Evolutionary conservation across 1,284 basidiomycete species (phyloP).

Genomic region (Quambalaria eucalypti): DNA sequence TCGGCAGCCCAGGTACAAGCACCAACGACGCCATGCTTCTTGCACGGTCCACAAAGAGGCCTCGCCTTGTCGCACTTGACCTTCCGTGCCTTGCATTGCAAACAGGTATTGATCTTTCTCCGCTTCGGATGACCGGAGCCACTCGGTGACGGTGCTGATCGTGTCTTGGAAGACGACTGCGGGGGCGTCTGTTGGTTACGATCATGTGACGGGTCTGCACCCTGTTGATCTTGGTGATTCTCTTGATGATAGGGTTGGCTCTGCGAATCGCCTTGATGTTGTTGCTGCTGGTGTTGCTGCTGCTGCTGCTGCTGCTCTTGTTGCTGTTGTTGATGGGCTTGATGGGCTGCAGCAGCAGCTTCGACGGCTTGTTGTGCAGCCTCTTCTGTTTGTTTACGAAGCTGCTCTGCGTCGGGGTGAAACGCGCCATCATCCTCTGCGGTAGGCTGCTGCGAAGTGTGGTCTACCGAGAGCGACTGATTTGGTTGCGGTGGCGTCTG

Average conservation of each 20-base stretch:
- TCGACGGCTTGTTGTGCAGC: neutral
- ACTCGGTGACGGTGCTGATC: no score
- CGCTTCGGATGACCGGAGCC: no score
- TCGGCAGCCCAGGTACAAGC: slow-evolving; percentile 34
- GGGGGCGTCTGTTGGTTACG: no score
- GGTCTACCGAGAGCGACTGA: no score
- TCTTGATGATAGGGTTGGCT: no score
- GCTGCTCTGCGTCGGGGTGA: neutral
- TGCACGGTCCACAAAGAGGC: slow-evolving; percentile 39
- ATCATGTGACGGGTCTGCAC: no score
- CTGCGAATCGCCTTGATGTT: neutral
- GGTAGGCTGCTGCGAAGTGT: no score
- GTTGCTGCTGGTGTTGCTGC: neutral
- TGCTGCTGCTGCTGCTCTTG: neutral
- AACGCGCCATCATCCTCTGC: no score
- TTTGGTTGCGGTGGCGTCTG: no score
- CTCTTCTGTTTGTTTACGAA: neutral
- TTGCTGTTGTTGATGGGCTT: neutral
- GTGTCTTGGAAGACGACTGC: no score
- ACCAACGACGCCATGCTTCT: slow-evolving; percentile 33
- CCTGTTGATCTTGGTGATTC: no score
- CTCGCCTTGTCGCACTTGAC: slow-evolving; percentile 39
- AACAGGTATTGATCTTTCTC: slow-evolving; percentile 41
- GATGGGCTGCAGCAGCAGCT: no score
- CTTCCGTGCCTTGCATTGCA: slow-evolving; percentile 38